Base-by-base conservation (phyloP, 2,329 filamentous ascomycete species). In the Arthrobotrys megalospora region DNA sequence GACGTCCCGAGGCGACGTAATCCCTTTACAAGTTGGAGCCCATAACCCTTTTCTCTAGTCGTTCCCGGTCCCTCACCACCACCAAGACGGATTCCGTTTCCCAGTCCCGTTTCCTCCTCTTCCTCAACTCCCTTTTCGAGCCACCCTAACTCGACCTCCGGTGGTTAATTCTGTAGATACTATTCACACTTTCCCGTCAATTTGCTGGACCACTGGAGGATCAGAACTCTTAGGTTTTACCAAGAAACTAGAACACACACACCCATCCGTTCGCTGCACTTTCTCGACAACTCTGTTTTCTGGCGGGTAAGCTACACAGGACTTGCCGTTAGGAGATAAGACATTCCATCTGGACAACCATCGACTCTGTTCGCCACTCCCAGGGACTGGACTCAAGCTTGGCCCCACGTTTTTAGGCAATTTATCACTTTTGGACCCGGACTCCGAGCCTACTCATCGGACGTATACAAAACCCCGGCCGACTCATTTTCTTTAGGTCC, bases 91-190 rank as follows among this genome's bases (percentile, higher is more conserved):
- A 70, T 75, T 79, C 53, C 43, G 47, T 79, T 76, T 76, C 67
- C 75, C 70, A 80, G 78, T 79, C 80, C 76, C 80, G 78, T 38
- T 78, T 78, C 34, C 68, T 72, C 36, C 75, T 80, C 80, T 80
- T 70, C 67, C 60, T 79, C 65, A 76, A 73, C 71, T 79, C 76
- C 62, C 76, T 81, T 64, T 73, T 70, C 64, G 68, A 73, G 45
- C 64, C 79, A 68, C 80, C 75, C 79, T 81, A 80, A 72, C 63
- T 80, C 80, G 69, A 76, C 80, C 80, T 80, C 77, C 65, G 76
- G 75, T 72, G 66, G 66, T 71, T 78, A 67, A 41, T 67, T 34
- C 67, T 63, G 41, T 78, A 78, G 66, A 71, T 69, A 60, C 66
- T 43, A 12, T 58, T 63, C 47, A 36, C 24, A 53, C 24, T 68